Percentiles rank a stretch among this genome's conserved stretches.
Evolutionary conservation across 441 rosid genomes (phyloP).

Genomic region (Aleurites moluccanus): DNA sequence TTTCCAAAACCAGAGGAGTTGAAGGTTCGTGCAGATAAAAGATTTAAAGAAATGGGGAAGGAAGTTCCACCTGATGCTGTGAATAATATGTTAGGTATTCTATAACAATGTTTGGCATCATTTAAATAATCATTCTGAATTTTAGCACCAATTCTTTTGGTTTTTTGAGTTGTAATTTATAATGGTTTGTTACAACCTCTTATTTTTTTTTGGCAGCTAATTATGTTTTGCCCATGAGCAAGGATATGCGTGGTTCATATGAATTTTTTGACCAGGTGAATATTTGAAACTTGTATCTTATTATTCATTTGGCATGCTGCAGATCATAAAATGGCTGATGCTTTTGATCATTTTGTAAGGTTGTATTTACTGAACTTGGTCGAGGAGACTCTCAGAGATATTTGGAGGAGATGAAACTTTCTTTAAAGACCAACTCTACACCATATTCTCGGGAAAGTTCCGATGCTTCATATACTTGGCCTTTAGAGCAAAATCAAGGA

Average conservation of each 20-base stretch:
- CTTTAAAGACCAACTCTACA: constrained; percentile 16
- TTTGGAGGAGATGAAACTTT: constrained; percentile 34
- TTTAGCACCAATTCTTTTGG: neutral
- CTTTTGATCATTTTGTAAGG: constrained; percentile 21
- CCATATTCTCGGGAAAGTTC: constrained; percentile 24
- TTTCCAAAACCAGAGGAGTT: constrained; percentile 37
- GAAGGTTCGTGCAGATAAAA: constrained; percentile 24
- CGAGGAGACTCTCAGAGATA: constrained; percentile 23
- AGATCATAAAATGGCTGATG: constrained; percentile 7
- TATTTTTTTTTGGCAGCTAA: constrained; percentile 24
- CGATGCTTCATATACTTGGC: constrained; percentile 5
- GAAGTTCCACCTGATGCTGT: constrained; percentile 36
- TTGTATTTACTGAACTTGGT: constrained; percentile 33
- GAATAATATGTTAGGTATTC: constrained; percentile 34
- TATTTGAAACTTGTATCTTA: neutral
- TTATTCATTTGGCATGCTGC: neutral
- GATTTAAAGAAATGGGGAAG: constrained; percentile 38
- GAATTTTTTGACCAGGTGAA: constrained; percentile 35
- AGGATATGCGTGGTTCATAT: constrained; percentile 30
- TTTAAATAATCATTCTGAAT: neutral
- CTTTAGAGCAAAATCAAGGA: constrained; percentile 15
- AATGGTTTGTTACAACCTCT: neutral
- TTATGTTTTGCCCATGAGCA: constrained; percentile 31
- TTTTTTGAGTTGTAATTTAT: neutral
- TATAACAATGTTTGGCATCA: neutral